Conservation (phyloP, 805 yeast genomes). For the Suhomyces sp. region DNA sequence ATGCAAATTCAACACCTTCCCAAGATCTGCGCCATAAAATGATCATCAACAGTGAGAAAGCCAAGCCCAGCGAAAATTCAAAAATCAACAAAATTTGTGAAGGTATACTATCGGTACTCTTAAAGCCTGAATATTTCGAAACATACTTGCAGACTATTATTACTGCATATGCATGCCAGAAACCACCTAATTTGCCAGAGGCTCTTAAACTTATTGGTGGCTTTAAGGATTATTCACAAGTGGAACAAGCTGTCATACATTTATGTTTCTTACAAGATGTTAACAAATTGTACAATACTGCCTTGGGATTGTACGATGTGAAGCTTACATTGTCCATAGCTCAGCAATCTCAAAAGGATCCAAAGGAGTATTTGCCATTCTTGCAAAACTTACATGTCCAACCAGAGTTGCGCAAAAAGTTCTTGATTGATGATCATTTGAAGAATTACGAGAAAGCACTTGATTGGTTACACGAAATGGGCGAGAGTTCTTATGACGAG, state of each 20-base stretch:
- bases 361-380: constrained; percentile 93
- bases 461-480: constrained; percentile 54
- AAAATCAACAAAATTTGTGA: constrained; percentile 79
- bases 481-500: constrained; percentile 43
- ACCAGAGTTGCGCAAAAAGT: constrained; percentile 61
- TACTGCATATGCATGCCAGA: constrained; percentile 90
- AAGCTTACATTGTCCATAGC: constrained; percentile 80
- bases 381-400: constrained; percentile 74
- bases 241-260: constrained; percentile 68
- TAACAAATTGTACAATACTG: constrained; percentile 71
- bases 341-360: constrained; percentile 96
- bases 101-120: constrained; percentile 57
- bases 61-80: constrained; percentile 37
- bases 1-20: constrained; percentile 21
- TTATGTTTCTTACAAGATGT: constrained; percentile 90
- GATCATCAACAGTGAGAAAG: constrained; percentile 38
- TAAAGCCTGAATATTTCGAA: constrained; percentile 47
- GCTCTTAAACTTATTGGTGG: constrained; percentile 67
- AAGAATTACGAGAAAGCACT: constrained; percentile 69
- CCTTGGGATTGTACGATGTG: constrained; percentile 80
- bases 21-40: constrained; percentile 28
- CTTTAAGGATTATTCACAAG: constrained; percentile 44
- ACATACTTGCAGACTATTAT: constrained; percentile 72
- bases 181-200: constrained; percentile 76
- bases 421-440: constrained; percentile 76